Base-by-base conservation (phyloP, 192 early-diverging fungal species). In the Umbelopsis ramanniana region DNA sequence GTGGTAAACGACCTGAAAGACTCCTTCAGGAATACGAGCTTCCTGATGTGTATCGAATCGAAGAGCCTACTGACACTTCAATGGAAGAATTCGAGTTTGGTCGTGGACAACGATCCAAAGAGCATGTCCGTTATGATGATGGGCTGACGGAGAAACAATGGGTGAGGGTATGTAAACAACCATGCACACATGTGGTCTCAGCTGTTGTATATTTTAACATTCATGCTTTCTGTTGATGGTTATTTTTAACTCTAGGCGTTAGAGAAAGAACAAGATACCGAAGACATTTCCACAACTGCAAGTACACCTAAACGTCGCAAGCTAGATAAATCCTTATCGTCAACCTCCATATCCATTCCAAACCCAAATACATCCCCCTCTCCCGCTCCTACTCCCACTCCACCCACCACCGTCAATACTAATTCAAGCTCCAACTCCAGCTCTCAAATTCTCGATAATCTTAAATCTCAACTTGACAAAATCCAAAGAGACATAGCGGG, bases 141-240 rank as follows among this genome's bases (percentile, higher is more conserved):
- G 95, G 92, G 8, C 82, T 98, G 77, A 95, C 92, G 0, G 96
- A 99, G 75, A 93, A 96, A 68, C 93, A 99, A 78, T 99, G 89
- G 88, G 71, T 96, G 14, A 83, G 87, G 46, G 90, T 82, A 70
- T 69, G 45, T 66, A 63, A 35, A 19, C 17, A 38, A n/a, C 12
- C 11, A 29, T 15, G 6, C 4, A 24, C 7, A 9, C n/a, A 24
- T 55, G 21, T 55, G 24, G 53, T 21, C 53, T 26, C 2, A 29
- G 24, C 53, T 6, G 21, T 26, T 29, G 53, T 26, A 50, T 50
- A 50, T 6, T 21, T 50, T 50, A 29, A 57, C 14, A 33, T 33
- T 57, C 24, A 29, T 26, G 23, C 9, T 1, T 33, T n/a, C n/a
- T 29, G 26, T 3, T 29, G 29, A 1, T 29, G 29, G 29, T 29